Percentiles rank a stretch among this genome's conserved stretches.
phyloP scores from a whole-genome alignment of 371 early-diverging fungal genomes.

The Vairimorpha necatrix region DNA sequence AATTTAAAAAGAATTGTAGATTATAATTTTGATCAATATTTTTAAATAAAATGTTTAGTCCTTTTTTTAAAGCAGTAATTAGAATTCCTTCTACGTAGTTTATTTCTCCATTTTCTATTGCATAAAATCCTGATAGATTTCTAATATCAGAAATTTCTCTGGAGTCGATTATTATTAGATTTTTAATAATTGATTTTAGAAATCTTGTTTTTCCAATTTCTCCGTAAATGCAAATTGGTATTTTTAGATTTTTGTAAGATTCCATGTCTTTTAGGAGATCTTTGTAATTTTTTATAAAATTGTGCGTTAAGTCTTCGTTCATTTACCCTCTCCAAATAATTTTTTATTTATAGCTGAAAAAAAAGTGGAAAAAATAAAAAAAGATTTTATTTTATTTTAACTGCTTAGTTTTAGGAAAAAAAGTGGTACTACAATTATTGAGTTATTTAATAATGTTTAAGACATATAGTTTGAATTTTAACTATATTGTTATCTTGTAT shows the following conservation, averaged over 20 bases:
- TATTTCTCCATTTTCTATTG: conserved; percentile 70
- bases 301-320: not conserved
- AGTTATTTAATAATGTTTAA: too few relatives aligned
- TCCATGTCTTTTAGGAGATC: not conserved
- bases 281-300: not conserved
- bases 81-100: conserved; percentile 84
- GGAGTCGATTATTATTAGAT: conserved; percentile 41
- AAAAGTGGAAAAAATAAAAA: too few relatives aligned
- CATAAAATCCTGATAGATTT: conserved; percentile 44
- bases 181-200: not conserved
- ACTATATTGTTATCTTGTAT: too few relatives aligned
- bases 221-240: conserved; percentile 37
- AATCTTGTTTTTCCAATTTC: conserved; percentile 28
- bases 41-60: conserved; percentile 89
- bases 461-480: too few relatives aligned
- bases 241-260: conserved; percentile 5
- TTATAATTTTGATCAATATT: conserved; percentile 76
- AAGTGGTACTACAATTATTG: too few relatives aligned
- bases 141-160: conserved; percentile 53
- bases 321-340: not conserved
- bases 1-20: conserved; percentile 35
- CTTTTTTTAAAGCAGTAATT: conserved; percentile 77
- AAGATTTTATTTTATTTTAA: too few relatives aligned
- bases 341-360: not conserved
- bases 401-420: too few relatives aligned